These are phyloP conservation scores for Taiozyma sp. DNA, from an alignment of 1,139 yeast species.

Conservation along the genomic window DNA sequence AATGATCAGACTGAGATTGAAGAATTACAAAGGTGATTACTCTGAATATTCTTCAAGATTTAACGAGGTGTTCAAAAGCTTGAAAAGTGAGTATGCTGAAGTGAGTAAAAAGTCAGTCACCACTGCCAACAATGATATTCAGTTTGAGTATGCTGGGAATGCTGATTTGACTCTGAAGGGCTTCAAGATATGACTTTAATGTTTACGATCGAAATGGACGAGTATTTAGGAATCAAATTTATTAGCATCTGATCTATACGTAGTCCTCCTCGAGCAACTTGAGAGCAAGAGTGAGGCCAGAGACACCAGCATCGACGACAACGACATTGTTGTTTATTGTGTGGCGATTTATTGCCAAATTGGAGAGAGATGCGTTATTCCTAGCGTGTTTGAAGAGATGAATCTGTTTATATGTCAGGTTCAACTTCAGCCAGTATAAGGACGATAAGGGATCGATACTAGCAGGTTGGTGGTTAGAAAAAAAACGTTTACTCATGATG, in stretches of 20 bases:
- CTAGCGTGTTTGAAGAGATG: neutral
- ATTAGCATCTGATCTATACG: conserved; percentile 7
- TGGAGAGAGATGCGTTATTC: neutral
- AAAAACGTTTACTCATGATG: neutral
- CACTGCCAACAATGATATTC: neutral
- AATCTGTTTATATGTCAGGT: neutral
- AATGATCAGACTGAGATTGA: conserved; percentile 17
- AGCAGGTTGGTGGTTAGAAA: neutral
- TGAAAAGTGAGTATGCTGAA: conserved; percentile 6
- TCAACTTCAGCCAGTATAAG: neutral
- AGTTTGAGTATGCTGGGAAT: conserved; percentile 2
- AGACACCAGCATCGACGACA: conserved; percentile 48
- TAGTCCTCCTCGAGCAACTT: conserved; percentile 39
- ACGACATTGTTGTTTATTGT: neutral
- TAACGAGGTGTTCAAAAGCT: conserved; percentile 6
- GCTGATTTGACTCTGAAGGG: conserved; percentile 13
- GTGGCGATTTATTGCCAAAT: too few species aligned
- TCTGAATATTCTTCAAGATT: conserved; percentile 17
- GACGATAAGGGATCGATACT: neutral
- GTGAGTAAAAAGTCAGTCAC: neutral
- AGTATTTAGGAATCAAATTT: neutral
- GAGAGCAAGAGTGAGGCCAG: conserved; percentile 59
- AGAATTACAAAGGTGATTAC: conserved; percentile 23
- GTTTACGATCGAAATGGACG: neutral
- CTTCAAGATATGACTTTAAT: conserved; percentile 18